These are phyloP conservation scores for barrel medic (Medicago truncatula) DNA, from an alignment of 306 rosid species.

Conservation along the genomic window DNA sequence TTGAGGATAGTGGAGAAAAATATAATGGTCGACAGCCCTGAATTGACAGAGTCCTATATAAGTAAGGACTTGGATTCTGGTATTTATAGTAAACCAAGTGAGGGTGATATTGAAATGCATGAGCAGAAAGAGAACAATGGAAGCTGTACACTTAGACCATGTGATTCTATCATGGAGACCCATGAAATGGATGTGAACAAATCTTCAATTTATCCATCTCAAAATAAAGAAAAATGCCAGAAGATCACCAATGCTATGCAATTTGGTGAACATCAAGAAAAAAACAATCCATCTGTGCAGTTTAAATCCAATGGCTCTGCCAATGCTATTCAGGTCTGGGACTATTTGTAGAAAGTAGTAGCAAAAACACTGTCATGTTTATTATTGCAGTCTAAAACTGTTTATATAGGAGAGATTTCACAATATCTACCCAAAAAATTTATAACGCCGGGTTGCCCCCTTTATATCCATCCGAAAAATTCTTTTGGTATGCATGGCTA, in stretches of 20 bases:
- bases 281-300: conserved; percentile 32
- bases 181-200: conserved; percentile 40
- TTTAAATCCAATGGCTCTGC: conserved; percentile 49
- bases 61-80: conserved; percentile 37
- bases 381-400: background rate
- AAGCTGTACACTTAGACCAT: conserved; percentile 8
- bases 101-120: conserved; percentile 23
- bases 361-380: background rate
- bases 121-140: conserved; percentile 44
- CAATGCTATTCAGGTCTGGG: conserved; percentile 49
- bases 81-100: conserved; percentile 30
- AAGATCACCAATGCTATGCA: conserved; percentile 34
- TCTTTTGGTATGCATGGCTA: background rate
- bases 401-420: background rate
- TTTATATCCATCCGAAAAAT: background rate
- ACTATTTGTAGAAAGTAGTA: conserved; percentile 10
- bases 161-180: conserved; percentile 39
- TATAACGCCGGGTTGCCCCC: background rate
- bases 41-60: conserved; percentile 37
- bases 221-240: conserved; percentile 39
- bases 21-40: conserved; percentile 42
- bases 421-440: background rate
- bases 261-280: conserved; percentile 41
- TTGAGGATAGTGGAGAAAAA: conserved; percentile 40
- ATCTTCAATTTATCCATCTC: conserved; percentile 38